These are phyloP conservation scores for Pseudogymnoascus sp. DNA, from an alignment of 2,329 filamentous ascomycete genomes.

Conservation along the genomic window DNA sequence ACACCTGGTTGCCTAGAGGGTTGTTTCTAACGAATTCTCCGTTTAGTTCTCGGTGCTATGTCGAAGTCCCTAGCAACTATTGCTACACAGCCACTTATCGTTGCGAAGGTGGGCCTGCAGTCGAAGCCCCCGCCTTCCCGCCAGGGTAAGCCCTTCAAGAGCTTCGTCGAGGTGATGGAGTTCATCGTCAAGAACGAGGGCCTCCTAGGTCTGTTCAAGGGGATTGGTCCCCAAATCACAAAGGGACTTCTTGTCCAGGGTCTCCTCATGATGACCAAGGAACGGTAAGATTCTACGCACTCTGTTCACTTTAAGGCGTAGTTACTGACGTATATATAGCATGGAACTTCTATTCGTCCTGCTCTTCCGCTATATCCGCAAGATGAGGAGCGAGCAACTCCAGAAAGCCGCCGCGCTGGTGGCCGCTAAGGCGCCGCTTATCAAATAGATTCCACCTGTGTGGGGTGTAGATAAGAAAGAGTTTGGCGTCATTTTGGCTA, in stretches of 20 bases:
- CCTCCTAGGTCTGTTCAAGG: slow-evolving; percentile 80
- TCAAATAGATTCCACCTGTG: slow-evolving; percentile 22
- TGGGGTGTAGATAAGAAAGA: slow-evolving; percentile 3
- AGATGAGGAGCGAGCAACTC: slow-evolving; percentile 62
- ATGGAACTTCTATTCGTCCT: slow-evolving; percentile 85
- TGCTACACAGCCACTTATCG: slow-evolving; percentile 87
- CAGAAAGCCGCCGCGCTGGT: slow-evolving; percentile 58
- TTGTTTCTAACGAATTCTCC: slow-evolving; percentile 12
- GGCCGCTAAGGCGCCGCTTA: slow-evolving; percentile 45
- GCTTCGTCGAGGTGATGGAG: slow-evolving; percentile 87
- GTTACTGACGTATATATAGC: slow-evolving; percentile 28
- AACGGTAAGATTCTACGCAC: slow-evolving; percentile 53
- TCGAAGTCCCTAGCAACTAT: slow-evolving; percentile 92
- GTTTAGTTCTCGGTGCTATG: slow-evolving; percentile 75
- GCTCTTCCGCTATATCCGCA: slow-evolving; percentile 73
- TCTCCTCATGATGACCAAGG: slow-evolving; percentile 98
- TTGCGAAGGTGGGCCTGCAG: slow-evolving; percentile 94
- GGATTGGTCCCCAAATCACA: slow-evolving; percentile 85
- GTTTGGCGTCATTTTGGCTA: slow-evolving; percentile 6
- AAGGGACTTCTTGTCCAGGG: slow-evolving; percentile 94
- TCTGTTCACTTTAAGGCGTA: slow-evolving; percentile 12
- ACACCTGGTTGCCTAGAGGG: background rate
- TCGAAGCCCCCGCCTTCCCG: slow-evolving; percentile 80
- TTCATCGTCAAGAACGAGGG: slow-evolving; percentile 92
- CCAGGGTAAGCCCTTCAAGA: slow-evolving; percentile 85